Conservation (phyloP, 2,329 filamentous ascomycete species). For the Fusarium subglutinans region DNA sequence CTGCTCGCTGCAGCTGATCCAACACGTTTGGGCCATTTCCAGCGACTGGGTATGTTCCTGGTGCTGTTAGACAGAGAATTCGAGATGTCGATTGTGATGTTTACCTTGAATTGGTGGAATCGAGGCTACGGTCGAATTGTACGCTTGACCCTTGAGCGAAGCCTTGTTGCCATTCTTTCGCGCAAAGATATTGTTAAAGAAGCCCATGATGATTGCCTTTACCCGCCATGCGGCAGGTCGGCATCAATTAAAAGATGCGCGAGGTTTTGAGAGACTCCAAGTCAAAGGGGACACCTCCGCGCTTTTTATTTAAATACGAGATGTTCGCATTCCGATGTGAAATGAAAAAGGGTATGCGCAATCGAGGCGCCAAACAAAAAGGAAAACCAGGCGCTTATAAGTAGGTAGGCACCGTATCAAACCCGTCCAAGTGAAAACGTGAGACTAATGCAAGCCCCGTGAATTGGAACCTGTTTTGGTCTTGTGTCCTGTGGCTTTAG, state of each 20-base stretch:
- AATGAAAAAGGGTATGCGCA: neutral
- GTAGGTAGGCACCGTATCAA: neutral
- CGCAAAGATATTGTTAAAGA: constrained; percentile 40
- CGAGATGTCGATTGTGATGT: neutral
- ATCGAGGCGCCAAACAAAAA: neutral
- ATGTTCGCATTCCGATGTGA: constrained; percentile 27
- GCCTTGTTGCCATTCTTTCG: constrained; percentile 28
- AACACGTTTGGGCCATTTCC: constrained; percentile 41
- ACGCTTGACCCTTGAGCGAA: constrained; percentile 37
- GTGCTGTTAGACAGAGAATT: neutral
- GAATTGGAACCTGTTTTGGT: neutral
- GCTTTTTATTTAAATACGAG: constrained; percentile 5
- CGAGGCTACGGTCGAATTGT: constrained; percentile 39
- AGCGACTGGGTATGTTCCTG: constrained; percentile 42
- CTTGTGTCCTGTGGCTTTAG: neutral
- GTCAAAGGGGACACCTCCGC: neutral
- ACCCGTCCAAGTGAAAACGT: neutral
- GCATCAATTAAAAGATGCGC: neutral
- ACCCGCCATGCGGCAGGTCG: constrained; percentile 32
- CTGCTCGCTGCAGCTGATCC: constrained; percentile 40
- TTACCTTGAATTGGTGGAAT: constrained; percentile 40
- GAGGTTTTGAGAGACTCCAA: neutral
- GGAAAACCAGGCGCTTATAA: constrained; percentile 30
- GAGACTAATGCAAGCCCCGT: constrained; percentile 16
- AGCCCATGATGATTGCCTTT: constrained; percentile 38